phyloP scores from a whole-genome alignment of 2,329 filamentous ascomycete genomes.

The Cytospora leucostoma region DNA sequence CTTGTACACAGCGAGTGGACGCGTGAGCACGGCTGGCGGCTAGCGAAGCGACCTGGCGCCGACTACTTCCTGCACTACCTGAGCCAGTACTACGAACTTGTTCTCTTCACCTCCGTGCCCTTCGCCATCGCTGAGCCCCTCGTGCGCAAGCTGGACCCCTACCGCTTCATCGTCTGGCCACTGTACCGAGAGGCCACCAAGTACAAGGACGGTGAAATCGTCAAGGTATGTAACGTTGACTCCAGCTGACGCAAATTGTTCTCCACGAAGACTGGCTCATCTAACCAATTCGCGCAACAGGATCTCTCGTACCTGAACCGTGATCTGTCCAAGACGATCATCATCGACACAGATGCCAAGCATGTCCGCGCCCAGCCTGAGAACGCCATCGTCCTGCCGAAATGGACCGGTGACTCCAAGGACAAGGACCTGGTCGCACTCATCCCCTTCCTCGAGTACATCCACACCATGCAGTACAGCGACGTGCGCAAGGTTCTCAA shows the following conservation, averaged over 20 bases:
- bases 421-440: slow-evolving; percentile 86
- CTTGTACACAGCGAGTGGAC: slow-evolving; percentile 94
- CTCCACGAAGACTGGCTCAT: neutral
- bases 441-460: slow-evolving; percentile 96
- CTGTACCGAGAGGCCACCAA: slow-evolving; percentile 95
- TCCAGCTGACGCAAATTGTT: neutral
- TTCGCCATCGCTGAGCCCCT: slow-evolving; percentile 83
- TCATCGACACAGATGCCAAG: slow-evolving; percentile 81
- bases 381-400: slow-evolving; percentile 88
- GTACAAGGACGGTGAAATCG: slow-evolving; percentile 92
- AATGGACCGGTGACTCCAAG: slow-evolving; percentile 81
- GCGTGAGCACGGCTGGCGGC: slow-evolving; percentile 89
- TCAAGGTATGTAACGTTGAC: slow-evolving; percentile 67
- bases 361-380: slow-evolving; percentile 92
- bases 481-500: slow-evolving; percentile 86
- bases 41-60: slow-evolving; percentile 90
- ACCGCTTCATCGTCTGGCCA: slow-evolving; percentile 92
- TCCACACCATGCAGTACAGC: slow-evolving; percentile 87
- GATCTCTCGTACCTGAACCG: slow-evolving; percentile 98
- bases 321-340: slow-evolving; percentile 90
- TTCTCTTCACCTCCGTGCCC: slow-evolving; percentile 90
- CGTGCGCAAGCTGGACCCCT: slow-evolving; percentile 91
- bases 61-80: slow-evolving; percentile 98
- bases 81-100: slow-evolving; percentile 96
- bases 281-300: slow-evolving; percentile 46